phyloP scores from a whole-genome alignment of 768 basidiomycete genomes.

The Pleurotus cornucopiae region DNA sequence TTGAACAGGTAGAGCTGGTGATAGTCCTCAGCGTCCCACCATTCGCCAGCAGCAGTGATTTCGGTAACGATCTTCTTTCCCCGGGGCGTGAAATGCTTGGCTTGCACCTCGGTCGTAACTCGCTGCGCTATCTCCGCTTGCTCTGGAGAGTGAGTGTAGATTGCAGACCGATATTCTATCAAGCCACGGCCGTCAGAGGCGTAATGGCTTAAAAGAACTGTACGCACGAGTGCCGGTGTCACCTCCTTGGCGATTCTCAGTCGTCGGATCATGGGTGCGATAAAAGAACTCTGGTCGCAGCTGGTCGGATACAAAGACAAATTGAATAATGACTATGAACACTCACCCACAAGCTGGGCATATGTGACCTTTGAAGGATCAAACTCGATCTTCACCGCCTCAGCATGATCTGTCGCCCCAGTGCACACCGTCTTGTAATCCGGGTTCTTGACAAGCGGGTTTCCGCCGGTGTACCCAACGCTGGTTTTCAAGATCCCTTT shows the following conservation, averaged over 20 bases:
- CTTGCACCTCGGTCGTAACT: slow-evolving; percentile 81
- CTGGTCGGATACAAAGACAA: background rate
- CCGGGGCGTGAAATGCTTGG: slow-evolving; percentile 73
- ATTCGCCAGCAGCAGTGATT: slow-evolving; percentile 62
- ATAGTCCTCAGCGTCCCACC: slow-evolving; percentile 84
- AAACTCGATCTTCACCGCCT: slow-evolving; percentile 83
- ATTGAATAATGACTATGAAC: background rate
- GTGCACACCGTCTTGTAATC: slow-evolving; percentile 73
- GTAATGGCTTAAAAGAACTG: no score
- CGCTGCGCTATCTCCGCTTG: slow-evolving; percentile 69
- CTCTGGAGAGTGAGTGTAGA: slow-evolving; percentile 75
- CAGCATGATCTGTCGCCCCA: slow-evolving; percentile 84
- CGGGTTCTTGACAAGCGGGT: slow-evolving; percentile 48
- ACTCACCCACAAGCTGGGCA: slow-evolving; percentile 81
- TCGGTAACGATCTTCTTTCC: slow-evolving; percentile 75
- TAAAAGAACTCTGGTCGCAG: slow-evolving; percentile 78
- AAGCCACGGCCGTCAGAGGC: no score
- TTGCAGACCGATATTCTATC: slow-evolving; percentile 88
- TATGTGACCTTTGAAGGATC: slow-evolving; percentile 77
- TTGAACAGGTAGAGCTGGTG: slow-evolving; percentile 81
- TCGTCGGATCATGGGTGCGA: slow-evolving; percentile 91
- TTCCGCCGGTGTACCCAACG: slow-evolving; percentile 82
- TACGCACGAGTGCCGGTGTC: slow-evolving; percentile 76
- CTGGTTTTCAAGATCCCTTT: slow-evolving; percentile 72
- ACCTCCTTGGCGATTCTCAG: slow-evolving; percentile 70